Base-by-base conservation (phyloP, 208 protist genomes). In the Acanthamoeba triangularis region DNA sequence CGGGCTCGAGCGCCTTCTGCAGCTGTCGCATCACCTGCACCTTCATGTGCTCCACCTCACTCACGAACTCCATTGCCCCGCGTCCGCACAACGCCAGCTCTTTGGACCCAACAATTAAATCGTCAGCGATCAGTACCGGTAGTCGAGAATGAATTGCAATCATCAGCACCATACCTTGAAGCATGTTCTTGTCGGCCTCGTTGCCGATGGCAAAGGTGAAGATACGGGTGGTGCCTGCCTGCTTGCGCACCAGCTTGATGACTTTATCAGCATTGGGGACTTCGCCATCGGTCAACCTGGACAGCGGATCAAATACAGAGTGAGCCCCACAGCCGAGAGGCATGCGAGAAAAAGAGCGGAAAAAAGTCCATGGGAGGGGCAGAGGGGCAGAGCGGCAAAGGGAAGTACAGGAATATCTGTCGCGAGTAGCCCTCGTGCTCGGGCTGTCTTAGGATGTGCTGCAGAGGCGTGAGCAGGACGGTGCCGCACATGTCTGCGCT, bases 401-500 rank as follows among this genome's bases (percentile, higher is more conserved):
- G 23, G 67, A 37, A 23, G 33, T 76, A 76, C 56, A 95, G 30
- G 54, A 97, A 87, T 23, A 87, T 87, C 49, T 87, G 78, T 44
- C 78, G 96, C 84, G 59, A 63, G n/a, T n/a, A 95, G 96, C 8
- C 87, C 44, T 23, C 20, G n/a, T 52, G 87, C 85, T 11, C 11
- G 35, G 2, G 93, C n/a, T 49, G n/a, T 35, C 25, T 35, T 5
- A 28, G 87, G 44, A 44, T 52, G 59, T 49, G 44, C 44, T 82
- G 52, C 30, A 97, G 93, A 25, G 96, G 96, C 23, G 23, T 3
- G n/a, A 96, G 61, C 47, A 97, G 95, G 78, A 95, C 90, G 14
- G 96, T 97, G 54, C 96, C 96, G 47, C 96, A 94, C 23, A 97
- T 93, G 56, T 97, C 54, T 4, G 96, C 72, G 13, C 30, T 13